Base-by-base conservation (phyloP, 2,329 filamentous ascomycete genomes). In the Chrysosporium queenslandicum region DNA sequence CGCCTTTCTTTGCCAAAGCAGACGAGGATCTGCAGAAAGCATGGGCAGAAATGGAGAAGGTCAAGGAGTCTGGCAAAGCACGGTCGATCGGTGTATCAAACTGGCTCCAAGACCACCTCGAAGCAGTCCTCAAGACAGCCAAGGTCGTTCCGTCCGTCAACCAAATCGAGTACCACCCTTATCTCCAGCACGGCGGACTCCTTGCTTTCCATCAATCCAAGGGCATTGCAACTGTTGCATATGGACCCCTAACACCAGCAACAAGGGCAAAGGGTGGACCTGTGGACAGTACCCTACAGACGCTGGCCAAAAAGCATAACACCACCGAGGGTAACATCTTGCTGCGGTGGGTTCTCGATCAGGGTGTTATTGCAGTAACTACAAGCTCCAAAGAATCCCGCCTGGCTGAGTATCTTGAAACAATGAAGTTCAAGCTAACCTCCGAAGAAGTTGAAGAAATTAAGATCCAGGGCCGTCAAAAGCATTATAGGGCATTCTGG, bases 21-120 rank as follows among this genome's bases (percentile, higher is more conserved):
- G 74, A 79, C 46, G 66, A 66, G 27, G 73, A 79, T 12, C 71
- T 82, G 14, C 79, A 82, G 62, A 63, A 68, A 29, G 74, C 76
- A 41, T 83, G 80, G 80, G 73, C 74, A 36, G 69, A 72, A 4
- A 80, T 83, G 78, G 80, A 84, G 60, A 65, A 72, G 36, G 66
- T 83, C 36, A 73, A 80, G 57, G 66, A 69, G n/a, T 64, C 73
- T 12, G 80, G 80, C 14, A 76, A 82, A 54, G 74, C 77, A 4
- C 77, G 75, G 50, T 77, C 76, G 5, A 83, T 83, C 55, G 81
- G 80, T 20, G 79, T 83, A 20, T 81, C 77, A 52, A 83, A 81
- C 64, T 84, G 76, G 64, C 65, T 77, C 4, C 71, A 75, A 21
- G 63, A 67, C 20, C 76, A 83, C 54, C 68, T 83, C 16, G 72